Percentiles rank a stretch among this genome's conserved stretches.
phyloP scores from a whole-genome alignment of 75 land plant genomes.

The Cryptomeria japonica region DNA sequence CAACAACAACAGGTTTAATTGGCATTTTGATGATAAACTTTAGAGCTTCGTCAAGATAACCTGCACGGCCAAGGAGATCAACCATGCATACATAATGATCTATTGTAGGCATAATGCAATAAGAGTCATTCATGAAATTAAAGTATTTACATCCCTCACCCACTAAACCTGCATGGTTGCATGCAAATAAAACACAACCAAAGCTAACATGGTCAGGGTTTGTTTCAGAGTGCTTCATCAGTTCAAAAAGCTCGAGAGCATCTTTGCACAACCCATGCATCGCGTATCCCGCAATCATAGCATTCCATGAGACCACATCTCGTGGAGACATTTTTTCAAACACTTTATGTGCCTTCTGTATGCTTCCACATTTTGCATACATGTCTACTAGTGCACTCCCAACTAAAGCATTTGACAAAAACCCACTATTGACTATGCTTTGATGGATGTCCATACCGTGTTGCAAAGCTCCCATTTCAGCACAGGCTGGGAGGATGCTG shows the following conservation, averaged over 20 bases:
- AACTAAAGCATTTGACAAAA: background rate
- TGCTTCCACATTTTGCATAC: slow-evolving; percentile 17
- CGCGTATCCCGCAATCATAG: slow-evolving; percentile 1
- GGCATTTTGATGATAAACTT: slow-evolving; percentile 13
- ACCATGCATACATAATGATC: slow-evolving; percentile 23
- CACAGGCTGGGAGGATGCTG: slow-evolving; percentile 60
- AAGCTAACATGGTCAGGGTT: slow-evolving; percentile 2
- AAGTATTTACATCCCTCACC: slow-evolving; percentile 12
- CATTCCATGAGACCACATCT: slow-evolving; percentile 7
- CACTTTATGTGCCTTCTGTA: slow-evolving; percentile 3
- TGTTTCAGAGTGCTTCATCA: slow-evolving; percentile 14
- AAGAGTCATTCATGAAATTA: background rate
- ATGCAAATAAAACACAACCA: slow-evolving; percentile 8
- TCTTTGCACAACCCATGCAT: background rate
- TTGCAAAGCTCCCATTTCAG: slow-evolving; percentile 28
- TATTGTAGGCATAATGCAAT: slow-evolving; percentile 5
- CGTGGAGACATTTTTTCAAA: background rate
- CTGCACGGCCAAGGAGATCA: slow-evolving; percentile 21
- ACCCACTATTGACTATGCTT: slow-evolving; percentile 13
- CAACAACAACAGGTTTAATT: background rate
- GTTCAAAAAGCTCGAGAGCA: slow-evolving; percentile 1
- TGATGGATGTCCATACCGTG: slow-evolving; percentile 55
- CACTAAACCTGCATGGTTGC: slow-evolving; percentile 20
- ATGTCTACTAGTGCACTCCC: slow-evolving; percentile 7
- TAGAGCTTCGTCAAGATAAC: slow-evolving; percentile 15